Evolutionary conservation across 1,284 basidiomycete genomes (phyloP), one percentile per base, ranked within the genome.

Genomic region (Naganishia sp.): DNA sequence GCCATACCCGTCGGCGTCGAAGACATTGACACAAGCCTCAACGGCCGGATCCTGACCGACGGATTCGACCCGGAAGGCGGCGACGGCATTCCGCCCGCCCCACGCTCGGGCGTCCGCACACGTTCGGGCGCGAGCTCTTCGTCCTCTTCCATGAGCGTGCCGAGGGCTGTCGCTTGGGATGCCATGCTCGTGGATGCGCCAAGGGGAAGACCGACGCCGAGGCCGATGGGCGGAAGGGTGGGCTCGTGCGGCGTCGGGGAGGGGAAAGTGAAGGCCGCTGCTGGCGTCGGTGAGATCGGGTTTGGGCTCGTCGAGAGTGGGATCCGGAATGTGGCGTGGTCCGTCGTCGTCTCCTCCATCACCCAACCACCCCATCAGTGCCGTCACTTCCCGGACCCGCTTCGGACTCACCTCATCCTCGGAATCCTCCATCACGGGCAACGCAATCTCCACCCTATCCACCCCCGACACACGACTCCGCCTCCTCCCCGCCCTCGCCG

Each of bases 141-240:
- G 50, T 61, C 58, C 47, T 61, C 58, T 32, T 61, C 58, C 2
- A 61, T 6, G 21, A 61, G 41, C 21, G 58, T 61, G 17, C 58
- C 58, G 15, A 61, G 25, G 42, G 50, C 50, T 39, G 58, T 61
- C 47, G 58, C 58, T 28, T 61, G 58, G 13, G 47, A 51, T 13
- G 58, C 58, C 58, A 61, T 61, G 50, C 58, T 51, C 10, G 58
- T 61, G 18, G 58, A 61, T 39, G 58, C 58, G 9, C 46, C 58
- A 13, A 61, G 49, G 11, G 46, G 46, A 35, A 60, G 28, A 3
- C 35, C 58, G 52, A 41, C 15, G 32, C 4, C 17, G 47, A 49
- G 47, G 11, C 47, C 47, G 21, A 49, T 49, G 6, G 21, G 21
- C 2, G 25, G 21, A 11, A 21, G 21, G 47, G 47, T 6, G 47